Base-by-base conservation (phyloP, 2,329 filamentous ascomycete species). In the Cytospora leucostoma region DNA sequence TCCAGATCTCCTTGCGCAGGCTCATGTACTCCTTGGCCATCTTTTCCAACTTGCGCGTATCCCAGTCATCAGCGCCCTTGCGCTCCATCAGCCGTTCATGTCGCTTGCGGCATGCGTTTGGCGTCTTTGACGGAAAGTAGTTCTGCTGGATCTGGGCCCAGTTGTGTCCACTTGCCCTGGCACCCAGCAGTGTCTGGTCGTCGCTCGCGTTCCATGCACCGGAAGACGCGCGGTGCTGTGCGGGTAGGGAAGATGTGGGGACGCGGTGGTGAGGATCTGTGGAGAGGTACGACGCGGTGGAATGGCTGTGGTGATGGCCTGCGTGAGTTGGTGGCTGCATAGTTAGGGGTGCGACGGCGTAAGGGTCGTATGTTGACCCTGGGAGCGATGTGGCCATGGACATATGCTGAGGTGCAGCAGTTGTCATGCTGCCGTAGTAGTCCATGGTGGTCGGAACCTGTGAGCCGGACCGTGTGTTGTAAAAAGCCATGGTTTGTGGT, bases 61-160 rank as follows among this genome's bases (percentile, higher is more conserved):
- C 90, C 88, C 91, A 95, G 71, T 93, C 89, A 70, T 92, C 88
- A 55, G 87, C 85, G 63, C 88, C 87, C 72, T 82, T 83, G 68
- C 88, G 86, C 77, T 94, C 90, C 82, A 94, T 88, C 68, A 96
- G 79, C 49, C 92, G 84, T 77, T 96, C 92, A 71, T 96, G 92
- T 61, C 92, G 86, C 78, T 96, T 96, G 67, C 92, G 90, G 77
- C 92, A 96, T 19, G 93, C 93, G 74, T 95, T 95, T 64, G 89
- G 79, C 10, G 85, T 87, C 79, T 96, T 96, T 73, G 77, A 82
- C 1, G 88, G 89, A 74, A 96, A 96, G 76, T 92, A 86, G 66
- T 83, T 85, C 66, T 82, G 81, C 70, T 92, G 88, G 72, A 96
- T 95, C 70, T 91, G 88, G 60, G 85, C 84, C 92, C 92, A 96